phyloP scores from a whole-genome alignment of 139 green algal genomes.

The Ostreobium quekettii region DNA sequence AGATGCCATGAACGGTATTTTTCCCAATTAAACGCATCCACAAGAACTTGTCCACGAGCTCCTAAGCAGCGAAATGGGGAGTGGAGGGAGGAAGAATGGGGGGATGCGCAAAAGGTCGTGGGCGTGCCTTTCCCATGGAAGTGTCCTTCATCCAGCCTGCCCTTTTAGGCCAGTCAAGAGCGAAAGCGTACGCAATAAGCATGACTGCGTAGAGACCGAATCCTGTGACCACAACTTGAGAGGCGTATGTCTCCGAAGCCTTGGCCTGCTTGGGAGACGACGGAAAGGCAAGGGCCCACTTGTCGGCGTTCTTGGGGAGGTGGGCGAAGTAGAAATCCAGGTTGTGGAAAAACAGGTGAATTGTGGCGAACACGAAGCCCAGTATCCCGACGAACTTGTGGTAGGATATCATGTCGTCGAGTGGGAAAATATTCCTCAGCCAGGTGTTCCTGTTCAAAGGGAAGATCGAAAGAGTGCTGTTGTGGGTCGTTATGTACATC shows the following conservation, averaged over 20 bases:
- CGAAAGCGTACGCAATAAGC: slow-evolving; percentile 13
- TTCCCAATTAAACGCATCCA: too few relatives aligned
- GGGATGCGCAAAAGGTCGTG: too few relatives aligned
- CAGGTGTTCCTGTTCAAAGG: slow-evolving; percentile 16
- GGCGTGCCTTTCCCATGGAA: not conserved
- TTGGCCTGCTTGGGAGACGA: not conserved
- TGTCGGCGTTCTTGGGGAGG: not conserved
- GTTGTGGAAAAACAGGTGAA: slow-evolving; percentile 11
- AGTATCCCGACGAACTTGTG: slow-evolving; percentile 15
- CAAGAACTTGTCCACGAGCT: too few relatives aligned
- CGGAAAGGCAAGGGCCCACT: not conserved
- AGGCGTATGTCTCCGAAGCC: not conserved
- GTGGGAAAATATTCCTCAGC: slow-evolving; percentile 3
- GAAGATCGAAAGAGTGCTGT: too few relatives aligned
- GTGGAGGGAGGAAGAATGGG: too few relatives aligned
- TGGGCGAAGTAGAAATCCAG: not conserved
- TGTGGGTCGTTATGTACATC: too few relatives aligned
- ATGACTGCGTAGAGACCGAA: slow-evolving; percentile 1
- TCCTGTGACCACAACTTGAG: slow-evolving; percentile 6
- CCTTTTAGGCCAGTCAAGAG: slow-evolving; percentile 1
- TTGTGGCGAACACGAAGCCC: slow-evolving; percentile 6
- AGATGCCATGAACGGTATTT: too few relatives aligned
- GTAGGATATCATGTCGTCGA: slow-evolving; percentile 15
- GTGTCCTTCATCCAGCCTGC: not conserved
- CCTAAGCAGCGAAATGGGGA: too few relatives aligned